These are phyloP conservation scores for Penicillium malachiteum DNA, from an alignment of 495 filamentous ascomycete genomes.

Conservation along the genomic window DNA sequence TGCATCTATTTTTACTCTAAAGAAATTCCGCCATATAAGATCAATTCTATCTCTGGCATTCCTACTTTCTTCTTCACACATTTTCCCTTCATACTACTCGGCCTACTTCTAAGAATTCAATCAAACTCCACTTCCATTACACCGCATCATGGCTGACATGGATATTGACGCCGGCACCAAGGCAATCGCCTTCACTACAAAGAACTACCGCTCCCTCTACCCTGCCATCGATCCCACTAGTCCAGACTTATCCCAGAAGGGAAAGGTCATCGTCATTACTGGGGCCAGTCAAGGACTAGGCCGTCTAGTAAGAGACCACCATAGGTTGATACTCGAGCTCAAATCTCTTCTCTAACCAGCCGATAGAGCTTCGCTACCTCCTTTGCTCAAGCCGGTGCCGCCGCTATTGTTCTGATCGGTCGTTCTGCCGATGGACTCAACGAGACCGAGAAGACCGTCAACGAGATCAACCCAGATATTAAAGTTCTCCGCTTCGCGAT, in stretches of 20 bases:
- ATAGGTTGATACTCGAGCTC: background rate
- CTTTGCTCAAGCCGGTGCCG: constrained; percentile 12
- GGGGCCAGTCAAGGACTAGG: constrained; percentile 39
- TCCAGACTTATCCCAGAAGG: constrained; percentile 30
- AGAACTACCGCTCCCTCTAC: constrained; percentile 30
- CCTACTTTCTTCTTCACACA: background rate
- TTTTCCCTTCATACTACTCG: background rate
- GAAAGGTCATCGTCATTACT: constrained; percentile 41
- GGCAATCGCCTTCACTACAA: constrained; percentile 21
- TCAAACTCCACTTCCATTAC: background rate
- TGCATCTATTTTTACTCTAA: too few relatives aligned
- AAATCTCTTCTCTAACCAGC: background rate
- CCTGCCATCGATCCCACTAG: constrained; percentile 33
- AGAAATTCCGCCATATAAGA: too few relatives aligned
- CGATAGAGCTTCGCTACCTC: constrained; percentile 12
- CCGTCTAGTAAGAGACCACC: constrained; percentile 1
- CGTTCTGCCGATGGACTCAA: constrained; percentile 24
- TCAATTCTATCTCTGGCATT: too few relatives aligned
- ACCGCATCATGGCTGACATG: constrained; percentile 2
- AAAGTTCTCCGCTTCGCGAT: constrained; percentile 25
- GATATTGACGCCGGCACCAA: constrained; percentile 17
- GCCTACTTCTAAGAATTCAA: background rate
- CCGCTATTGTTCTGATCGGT: constrained; percentile 22
- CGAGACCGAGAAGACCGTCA: constrained; percentile 17
- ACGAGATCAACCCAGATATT: constrained; percentile 21